Conservation (phyloP, 2,329 filamentous ascomycete species). For the Pseudopithomyces maydicus region DNA sequence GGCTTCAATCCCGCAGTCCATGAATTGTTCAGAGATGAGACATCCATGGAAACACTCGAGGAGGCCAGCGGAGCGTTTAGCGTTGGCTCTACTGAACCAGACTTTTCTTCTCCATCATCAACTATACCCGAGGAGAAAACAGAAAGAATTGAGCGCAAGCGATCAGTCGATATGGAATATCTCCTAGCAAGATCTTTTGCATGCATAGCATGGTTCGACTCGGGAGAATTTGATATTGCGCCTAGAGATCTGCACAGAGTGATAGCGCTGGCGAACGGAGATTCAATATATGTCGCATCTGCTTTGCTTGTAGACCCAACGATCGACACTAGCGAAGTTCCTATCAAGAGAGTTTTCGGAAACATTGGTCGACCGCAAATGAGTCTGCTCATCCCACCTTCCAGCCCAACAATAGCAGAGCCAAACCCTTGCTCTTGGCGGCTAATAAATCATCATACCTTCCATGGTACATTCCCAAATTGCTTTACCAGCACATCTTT, state of each 20-base stretch:
- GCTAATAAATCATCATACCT: neutral
- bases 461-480: neutral
- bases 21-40: too few species aligned
- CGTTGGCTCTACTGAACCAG: too few species aligned
- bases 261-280: constrained; percentile 5
- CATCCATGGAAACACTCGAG: too few species aligned
- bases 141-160: too few species aligned
- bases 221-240: constrained; percentile 8
- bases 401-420: neutral
- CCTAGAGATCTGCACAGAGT: neutral
- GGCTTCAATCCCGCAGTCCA: too few species aligned
- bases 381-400: constrained; percentile 4
- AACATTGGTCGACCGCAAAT: constrained; percentile 6
- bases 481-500: constrained; percentile 6
- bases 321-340: neutral
- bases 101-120: too few species aligned
- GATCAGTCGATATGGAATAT: neutral
- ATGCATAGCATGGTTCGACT: constrained; percentile 9
- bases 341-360: constrained; percentile 6
- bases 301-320: neutral
- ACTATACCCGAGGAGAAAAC: too few species aligned
- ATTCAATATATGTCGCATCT: constrained; percentile 9
- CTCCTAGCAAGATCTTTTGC: neutral
- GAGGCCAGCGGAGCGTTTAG: too few species aligned
- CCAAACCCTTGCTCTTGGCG: neutral